Base-by-base conservation (phyloP, 352 stramenopile species). In the Phytophthora sp. region DNA sequence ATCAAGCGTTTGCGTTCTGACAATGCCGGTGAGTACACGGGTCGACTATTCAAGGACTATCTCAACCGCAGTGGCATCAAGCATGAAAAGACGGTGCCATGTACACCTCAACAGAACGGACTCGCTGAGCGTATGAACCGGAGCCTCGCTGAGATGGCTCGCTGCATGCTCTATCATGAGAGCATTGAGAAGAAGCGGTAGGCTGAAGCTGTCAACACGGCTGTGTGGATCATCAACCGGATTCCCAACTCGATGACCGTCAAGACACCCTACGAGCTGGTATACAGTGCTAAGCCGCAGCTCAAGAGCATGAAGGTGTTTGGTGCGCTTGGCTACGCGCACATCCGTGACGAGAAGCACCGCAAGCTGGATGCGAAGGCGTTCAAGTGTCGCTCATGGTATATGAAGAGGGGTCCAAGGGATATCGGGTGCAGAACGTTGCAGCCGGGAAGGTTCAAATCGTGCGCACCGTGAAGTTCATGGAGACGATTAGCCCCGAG, bases 141-240 rank as follows among this genome's bases (percentile, higher is more conserved):
- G 13, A 56, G 20, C n/a, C 21, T 57, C 30, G 21, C 23, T 12
- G 18, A 36, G 33, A 46, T 57, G 31, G 13, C 50, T 35, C 31
- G 31, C 31, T 38, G 31, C 31, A 38, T 38, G 29, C 29, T 73
- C n/a, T 50, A 50, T n/a, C 29, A 60, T n/a, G 31, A 52, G 11
- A 51, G 46, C 13, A 41, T 18, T 16, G 35, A 41, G 35, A 41
- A 7, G 35, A n/a, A 52, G n/a, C 56, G 66, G 66, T 63, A n/a
- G 66, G 45, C 7, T 15, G 54, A 69, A 38, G 66, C 36, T n/a
- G 20, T 74, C 6, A 63, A 51, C 46, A 66, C 59, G 7, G 38
- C 38, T 11, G 38, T 18, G 18, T 46, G 3, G 59, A 61, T 63
- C 27, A 50, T 70, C 36, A 66, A 63, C 46, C 20, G 60, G 8